Base-by-base conservation (phyloP, 257 asterid genomes). In the Cynanchum wilfordii region DNA sequence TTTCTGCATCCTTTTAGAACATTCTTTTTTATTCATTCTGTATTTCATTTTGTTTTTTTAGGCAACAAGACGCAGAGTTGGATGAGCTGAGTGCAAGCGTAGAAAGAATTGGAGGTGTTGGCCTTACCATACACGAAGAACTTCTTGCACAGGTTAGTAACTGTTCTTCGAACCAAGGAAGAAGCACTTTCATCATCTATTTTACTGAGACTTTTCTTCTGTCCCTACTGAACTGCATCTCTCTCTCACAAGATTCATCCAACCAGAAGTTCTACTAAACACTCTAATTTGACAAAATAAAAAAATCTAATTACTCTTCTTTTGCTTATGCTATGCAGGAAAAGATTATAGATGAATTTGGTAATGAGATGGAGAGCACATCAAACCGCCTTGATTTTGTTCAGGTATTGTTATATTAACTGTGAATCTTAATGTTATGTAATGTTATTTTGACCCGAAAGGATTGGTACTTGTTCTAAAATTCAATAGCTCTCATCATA, bases 91-190 rank as follows among this genome's bases (percentile, higher is more conserved):
- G 98, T 81, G 92, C 87, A 64, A 92, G 96, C 65, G 95, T 92
- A 51, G 89, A 84, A 79, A 87, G 97, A 86, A 88, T 95, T 77
- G 99, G 99, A 72, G 93, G 88, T 25, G 96, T 95, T 78, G 96
- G 99, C 77, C 98, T 92, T 67, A 95, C 99, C 3, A 92, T 95
- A 84, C 99, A 92, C 38, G 99, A 95, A 74, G 99, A 95, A 84
- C 96, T 95, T 75, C 92, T 84, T 74, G 87, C 95, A 49, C 99
- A 95, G 86, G 99, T 90, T 81, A 66, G 57, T 47, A 81, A 66
- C 57, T 47, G 16, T 63, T 67, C n/a, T 67, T 79, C 9, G 40
- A 24, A 55, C 27, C 52, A 11, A 51, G 20, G 40, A 54, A 45
- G 25, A 47, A 47, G 16, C 73, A 24, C 1, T 6, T 51, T 3